Conservation (phyloP, 495 filamentous ascomycete species). For the Neurospora sp. region DNA sequence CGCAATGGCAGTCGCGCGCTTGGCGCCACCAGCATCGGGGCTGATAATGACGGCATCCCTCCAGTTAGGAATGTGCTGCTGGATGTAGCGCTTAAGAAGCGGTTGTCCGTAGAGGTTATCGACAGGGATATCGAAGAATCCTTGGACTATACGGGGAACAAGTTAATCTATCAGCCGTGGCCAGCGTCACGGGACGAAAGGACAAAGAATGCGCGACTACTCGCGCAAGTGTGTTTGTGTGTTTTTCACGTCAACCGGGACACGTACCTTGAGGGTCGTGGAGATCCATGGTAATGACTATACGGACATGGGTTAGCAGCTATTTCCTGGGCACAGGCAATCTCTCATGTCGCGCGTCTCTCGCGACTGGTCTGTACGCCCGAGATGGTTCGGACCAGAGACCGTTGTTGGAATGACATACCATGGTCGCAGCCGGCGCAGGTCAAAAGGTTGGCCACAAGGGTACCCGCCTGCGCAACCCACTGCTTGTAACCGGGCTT, state of each 20-base stretch:
- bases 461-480: conserved; percentile 91
- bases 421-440: conserved; percentile 89
- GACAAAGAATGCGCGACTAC: not conserved
- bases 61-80: conserved; percentile 74
- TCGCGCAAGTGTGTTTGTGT: conserved; percentile 87
- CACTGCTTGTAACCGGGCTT: conserved; percentile 92
- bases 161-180: conserved; percentile 73
- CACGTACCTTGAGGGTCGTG: conserved; percentile 84
- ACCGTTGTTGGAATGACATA: conserved; percentile 17
- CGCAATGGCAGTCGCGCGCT: conserved; percentile 91
- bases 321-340: not conserved
- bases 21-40: conserved; percentile 97
- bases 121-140: conserved; percentile 96
- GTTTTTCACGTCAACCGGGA: conserved; percentile 31
- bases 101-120: conserved; percentile 91
- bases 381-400: not conserved
- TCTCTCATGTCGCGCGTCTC: not conserved
- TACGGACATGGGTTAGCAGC: conserved; percentile 18
- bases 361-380: not conserved
- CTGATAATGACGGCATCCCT: conserved; percentile 88
- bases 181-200: not conserved
- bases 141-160: conserved; percentile 40
- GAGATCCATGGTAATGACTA: conserved; percentile 87
- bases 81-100: conserved; percentile 82
- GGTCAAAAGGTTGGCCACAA: conserved; percentile 87